Conservation (phyloP, 2,329 filamentous ascomycete genomes). For the Penicillium sp. region DNA sequence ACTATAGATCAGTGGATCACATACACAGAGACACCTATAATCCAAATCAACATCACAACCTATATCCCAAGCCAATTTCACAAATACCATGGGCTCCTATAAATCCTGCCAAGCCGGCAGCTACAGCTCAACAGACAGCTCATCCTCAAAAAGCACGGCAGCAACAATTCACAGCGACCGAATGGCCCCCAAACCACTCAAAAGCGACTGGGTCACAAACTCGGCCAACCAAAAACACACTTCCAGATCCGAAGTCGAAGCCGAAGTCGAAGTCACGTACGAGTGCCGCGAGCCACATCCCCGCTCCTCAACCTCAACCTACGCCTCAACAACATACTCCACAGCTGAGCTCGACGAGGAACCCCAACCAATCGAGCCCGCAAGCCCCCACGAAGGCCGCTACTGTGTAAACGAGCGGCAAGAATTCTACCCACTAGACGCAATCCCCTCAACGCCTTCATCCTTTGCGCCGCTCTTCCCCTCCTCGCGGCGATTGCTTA, state of each 20-base stretch:
- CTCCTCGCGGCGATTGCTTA: constrained; percentile 73
- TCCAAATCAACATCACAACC: not conserved
- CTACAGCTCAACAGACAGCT: constrained; percentile 42
- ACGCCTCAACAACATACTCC: constrained; percentile 70
- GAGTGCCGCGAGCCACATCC: constrained; percentile 15
- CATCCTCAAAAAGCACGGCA: constrained; percentile 43
- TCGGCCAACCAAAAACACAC: not conserved
- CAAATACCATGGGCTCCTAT: constrained; percentile 32
- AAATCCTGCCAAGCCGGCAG: constrained; percentile 33
- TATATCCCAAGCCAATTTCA: not conserved
- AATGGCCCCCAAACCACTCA: constrained; percentile 27
- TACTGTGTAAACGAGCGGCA: constrained; percentile 54
- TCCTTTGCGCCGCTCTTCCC: constrained; percentile 87
- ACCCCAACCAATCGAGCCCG: constrained; percentile 22
- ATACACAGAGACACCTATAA: not conserved
- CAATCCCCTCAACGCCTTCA: constrained; percentile 73
- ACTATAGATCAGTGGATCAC: constrained; percentile 10
- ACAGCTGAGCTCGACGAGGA: constrained; percentile 53
- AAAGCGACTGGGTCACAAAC: constrained; percentile 3
- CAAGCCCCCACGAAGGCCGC: constrained; percentile 20
- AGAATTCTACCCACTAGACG: constrained; percentile 63
- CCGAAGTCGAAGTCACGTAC: not conserved
- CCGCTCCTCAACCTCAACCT: constrained; percentile 72
- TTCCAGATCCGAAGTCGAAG: not conserved
- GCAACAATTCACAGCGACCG: constrained; percentile 40